Percentiles rank a stretch among this genome's conserved stretches.
Conservation (phyloP, 140 eudicot genomes). For the Bidens hawaiensis region DNA sequence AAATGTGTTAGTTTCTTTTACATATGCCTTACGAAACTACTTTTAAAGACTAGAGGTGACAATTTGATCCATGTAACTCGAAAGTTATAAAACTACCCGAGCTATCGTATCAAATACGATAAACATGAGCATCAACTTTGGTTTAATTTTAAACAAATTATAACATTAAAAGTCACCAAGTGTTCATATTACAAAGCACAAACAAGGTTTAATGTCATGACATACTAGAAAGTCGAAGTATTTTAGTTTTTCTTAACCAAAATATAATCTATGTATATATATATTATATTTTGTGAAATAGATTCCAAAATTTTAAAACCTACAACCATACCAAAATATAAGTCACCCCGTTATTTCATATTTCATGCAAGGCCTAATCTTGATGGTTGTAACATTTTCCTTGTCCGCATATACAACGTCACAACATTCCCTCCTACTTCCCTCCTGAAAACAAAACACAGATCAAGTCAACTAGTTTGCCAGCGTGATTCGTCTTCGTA, state of each 20-base stretch:
- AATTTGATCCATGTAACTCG: not conserved
- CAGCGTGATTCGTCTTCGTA: too few species aligned
- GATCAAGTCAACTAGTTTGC: not conserved
- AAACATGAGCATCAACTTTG: not conserved
- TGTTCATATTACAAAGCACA: slow-evolving; percentile 47
- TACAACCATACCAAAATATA: not conserved
- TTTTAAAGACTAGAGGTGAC: slow-evolving; percentile 1
- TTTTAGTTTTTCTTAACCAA: not conserved
- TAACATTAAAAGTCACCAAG: not conserved
- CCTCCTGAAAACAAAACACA: slow-evolving; percentile 39
- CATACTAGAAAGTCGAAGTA: not conserved
- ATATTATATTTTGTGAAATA: not conserved
- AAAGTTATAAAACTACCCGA: not conserved
- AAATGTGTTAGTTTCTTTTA: slow-evolving; percentile 4
- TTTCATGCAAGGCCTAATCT: slow-evolving; percentile 45
- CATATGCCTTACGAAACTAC: slow-evolving; percentile 7
- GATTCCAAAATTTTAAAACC: not conserved
- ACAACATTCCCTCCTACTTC: slow-evolving; percentile 64
- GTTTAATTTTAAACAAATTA: not conserved
- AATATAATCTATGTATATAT: too few species aligned
- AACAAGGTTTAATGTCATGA: slow-evolving; percentile 28
- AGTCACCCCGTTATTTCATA: slow-evolving; percentile 48
- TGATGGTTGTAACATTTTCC: slow-evolving; percentile 33
- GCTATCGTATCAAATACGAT: not conserved
- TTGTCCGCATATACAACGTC: slow-evolving; percentile 32